These are phyloP conservation scores for Elsinoe australis DNA, from an alignment of 2,329 filamentous ascomycete species.

Conservation along the genomic window DNA sequence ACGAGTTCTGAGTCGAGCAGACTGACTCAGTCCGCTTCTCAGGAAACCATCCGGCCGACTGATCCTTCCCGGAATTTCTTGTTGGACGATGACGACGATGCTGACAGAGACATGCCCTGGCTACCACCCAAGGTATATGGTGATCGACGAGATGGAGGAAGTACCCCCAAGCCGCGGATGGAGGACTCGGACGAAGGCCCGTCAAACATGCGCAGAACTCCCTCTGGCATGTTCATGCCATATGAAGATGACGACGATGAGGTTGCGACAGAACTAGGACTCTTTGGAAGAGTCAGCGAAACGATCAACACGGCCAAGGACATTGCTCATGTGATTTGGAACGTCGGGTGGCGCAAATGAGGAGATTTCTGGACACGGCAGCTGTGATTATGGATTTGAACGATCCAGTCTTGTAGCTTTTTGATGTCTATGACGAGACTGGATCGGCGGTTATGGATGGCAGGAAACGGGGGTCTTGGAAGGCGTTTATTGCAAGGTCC, in stretches of 20 bases:
- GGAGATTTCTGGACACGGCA: not conserved
- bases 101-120: conserved; percentile 38
- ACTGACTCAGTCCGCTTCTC: conserved; percentile 67
- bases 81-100: conserved; percentile 44
- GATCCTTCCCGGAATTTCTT: conserved; percentile 59
- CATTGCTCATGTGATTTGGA: conserved; percentile 60
- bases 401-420: conserved; percentile 6
- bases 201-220: conserved; percentile 59
- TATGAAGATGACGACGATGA: conserved; percentile 66
- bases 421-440: conserved; percentile 4
- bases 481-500: conserved; percentile 3
- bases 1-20: too few relatives aligned
- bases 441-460: too few relatives aligned
- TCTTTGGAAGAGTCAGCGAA: conserved; percentile 74
- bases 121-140: conserved; percentile 35
- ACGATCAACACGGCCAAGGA: conserved; percentile 61
- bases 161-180: conserved; percentile 45
- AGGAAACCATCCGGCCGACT: conserved; percentile 70
- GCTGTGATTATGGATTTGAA: conserved; percentile 1
- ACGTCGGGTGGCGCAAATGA: conserved; percentile 55
- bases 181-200: conserved; percentile 40
- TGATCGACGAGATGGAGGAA: conserved; percentile 29
- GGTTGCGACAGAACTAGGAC: conserved; percentile 46
- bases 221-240: conserved; percentile 88
- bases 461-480: too few relatives aligned